Evolutionary conservation across 108 stramenopile genomes (phyloP).

Genomic region (Bacterosira constricta): DNA sequence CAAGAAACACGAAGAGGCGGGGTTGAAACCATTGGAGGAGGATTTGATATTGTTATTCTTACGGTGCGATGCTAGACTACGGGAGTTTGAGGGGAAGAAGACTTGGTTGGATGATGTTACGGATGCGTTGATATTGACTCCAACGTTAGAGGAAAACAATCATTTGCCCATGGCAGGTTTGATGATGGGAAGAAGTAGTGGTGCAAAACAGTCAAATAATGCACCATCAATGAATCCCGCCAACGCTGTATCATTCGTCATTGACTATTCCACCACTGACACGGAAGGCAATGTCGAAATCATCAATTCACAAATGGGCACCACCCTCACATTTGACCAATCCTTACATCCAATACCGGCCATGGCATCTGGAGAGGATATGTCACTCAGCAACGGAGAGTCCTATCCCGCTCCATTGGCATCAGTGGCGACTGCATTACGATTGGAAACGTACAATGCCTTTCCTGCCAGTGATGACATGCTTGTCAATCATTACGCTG

Average conservation of each 20-base stretch:
- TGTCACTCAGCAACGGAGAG: conserved; percentile 65
- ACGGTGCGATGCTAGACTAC: conserved; percentile 53
- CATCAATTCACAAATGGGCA: conserved; percentile 4
- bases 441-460: conserved; percentile 66
- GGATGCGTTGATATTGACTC: conserved; percentile 66
- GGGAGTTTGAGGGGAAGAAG: conserved; percentile 8
- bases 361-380: conserved; percentile 53
- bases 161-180: background rate
- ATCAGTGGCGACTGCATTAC: conserved; percentile 67
- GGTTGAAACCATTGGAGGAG: conserved; percentile 70
- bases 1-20: conserved; percentile 64
- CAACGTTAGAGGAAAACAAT: conserved; percentile 25
- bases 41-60: conserved; percentile 71
- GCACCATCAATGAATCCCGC: no score
- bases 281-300: conserved; percentile 31
- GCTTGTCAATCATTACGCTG: conserved; percentile 51
- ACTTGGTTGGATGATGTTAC: conserved; percentile 58
- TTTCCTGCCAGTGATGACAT: conserved; percentile 68
- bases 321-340: conserved; percentile 31
- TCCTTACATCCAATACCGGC: conserved; percentile 30
- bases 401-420: conserved; percentile 72
- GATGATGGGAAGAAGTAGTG: background rate
- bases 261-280: conserved; percentile 35
- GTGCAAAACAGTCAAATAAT: conserved; percentile 16
- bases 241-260: conserved; percentile 74